Evolutionary conservation across 441 rosid species (phyloP), one percentile per base, ranked within the genome.

Genomic region (Arabidopsis hybrid): DNA sequence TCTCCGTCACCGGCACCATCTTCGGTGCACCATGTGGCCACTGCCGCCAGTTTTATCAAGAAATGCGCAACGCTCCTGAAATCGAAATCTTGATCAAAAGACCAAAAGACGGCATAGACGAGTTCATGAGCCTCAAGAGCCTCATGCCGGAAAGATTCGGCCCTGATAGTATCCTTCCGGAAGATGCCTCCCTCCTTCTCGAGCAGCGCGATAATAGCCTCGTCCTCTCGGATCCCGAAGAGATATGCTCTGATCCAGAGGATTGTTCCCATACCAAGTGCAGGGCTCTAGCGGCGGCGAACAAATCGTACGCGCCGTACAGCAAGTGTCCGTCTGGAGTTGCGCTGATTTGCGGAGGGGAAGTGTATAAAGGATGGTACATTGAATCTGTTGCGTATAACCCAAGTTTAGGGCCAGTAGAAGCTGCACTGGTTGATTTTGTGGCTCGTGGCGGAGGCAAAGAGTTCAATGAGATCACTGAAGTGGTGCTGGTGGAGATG

Each of bases 341-440:
- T 66, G 93, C 91, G 60, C 58, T 91, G 75, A 56, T 80, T 52
- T 60, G 74, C 3, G 85, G 85, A n/a, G 95, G 89, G 50, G 83
- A 67, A 69, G 78, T 89, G 32, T 89, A 83, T 60, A 72, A 69
- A 26, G 97, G 95, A 26, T 85, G 88, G 47, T 90, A 88, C 67
- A 78, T 67, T 79, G 95, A 90, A 76, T 88, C 97, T 0, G 93
- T 89, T 0, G 93, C 92, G 39, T 79, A 77, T 76, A 89, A 88
- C 72, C 93, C 92, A 5, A 90, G 96, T 69, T 38, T 92, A 60
- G 93, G 92, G 3, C 97, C 96, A 7, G 81, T 85, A 6, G 96
- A 90, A 87, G 90, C 90, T 50, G 96, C 97, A 68, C 14, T 92
- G 72, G 89, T 90, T 79, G 91, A 89, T 16, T 90, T 77, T 72